Conservation (phyloP, 305 asterid species). For the Vinca major region DNA sequence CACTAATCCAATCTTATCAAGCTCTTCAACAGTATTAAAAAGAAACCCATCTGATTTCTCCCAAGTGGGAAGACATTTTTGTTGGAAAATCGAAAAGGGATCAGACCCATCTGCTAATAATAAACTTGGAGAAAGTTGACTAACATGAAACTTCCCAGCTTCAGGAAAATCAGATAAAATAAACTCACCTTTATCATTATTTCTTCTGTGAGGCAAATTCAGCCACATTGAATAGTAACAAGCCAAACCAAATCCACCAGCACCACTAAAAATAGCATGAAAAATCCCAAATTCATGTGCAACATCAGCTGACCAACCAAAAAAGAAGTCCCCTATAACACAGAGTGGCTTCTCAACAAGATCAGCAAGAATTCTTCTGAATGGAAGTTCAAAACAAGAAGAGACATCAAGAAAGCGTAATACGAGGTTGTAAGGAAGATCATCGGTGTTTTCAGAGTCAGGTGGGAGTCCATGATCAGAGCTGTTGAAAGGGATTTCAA, state of each 20-base stretch:
- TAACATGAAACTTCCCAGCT: constrained; percentile 36
- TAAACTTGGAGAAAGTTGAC: constrained; percentile 30
- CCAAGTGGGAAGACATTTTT: constrained; percentile 32
- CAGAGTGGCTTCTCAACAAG: constrained; percentile 29
- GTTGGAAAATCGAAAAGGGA: constrained; percentile 21
- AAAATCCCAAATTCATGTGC: constrained; percentile 36
- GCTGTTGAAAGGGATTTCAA: constrained; percentile 41
- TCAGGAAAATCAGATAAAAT: constrained; percentile 45
- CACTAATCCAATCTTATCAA: constrained; percentile 32
- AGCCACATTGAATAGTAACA: constrained; percentile 51
- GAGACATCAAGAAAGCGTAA: constrained; percentile 31
- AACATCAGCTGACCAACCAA: constrained; percentile 40
- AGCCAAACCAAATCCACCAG: constrained; percentile 46
- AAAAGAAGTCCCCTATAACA: constrained; percentile 37
- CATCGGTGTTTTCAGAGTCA: constrained; percentile 33
- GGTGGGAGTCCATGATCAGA: constrained; percentile 47
- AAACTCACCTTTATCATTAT: constrained; percentile 26
- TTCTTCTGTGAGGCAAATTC: constrained; percentile 37
- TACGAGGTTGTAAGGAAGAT: constrained; percentile 30
- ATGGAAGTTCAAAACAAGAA: constrained; percentile 24
- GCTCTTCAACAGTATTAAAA: constrained; percentile 41
- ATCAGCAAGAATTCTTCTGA: constrained; percentile 24
- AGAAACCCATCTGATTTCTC: constrained; percentile 36
- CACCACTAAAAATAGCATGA: constrained; percentile 32
- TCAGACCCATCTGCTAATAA: constrained; percentile 27